These are phyloP conservation scores for Cladophialophora carrionii DNA, from an alignment of 2,329 filamentous ascomycete species.

Conservation along the genomic window DNA sequence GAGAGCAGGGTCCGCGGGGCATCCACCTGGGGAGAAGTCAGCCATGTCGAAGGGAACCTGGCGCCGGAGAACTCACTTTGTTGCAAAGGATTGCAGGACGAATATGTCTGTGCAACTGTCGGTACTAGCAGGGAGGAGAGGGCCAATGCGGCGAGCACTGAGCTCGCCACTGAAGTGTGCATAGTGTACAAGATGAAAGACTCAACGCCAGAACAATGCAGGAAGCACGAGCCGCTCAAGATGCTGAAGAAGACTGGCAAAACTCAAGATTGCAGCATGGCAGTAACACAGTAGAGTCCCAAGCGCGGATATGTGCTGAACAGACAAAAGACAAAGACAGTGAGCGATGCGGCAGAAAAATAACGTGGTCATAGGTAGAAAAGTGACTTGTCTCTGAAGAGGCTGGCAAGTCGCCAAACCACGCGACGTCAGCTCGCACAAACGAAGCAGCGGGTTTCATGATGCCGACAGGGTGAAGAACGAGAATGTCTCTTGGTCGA, in stretches of 20 bases:
- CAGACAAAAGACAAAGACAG: slow-evolving; percentile 3
- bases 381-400: slow-evolving; percentile 15
- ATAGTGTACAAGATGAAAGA: slow-evolving; percentile 28
- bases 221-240: slow-evolving; percentile 14
- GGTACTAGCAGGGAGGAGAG: slow-evolving; percentile 29
- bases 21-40: slow-evolving; percentile 46
- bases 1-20: slow-evolving; percentile 76
- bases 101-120: slow-evolving; percentile 49
- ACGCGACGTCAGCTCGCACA: slow-evolving; percentile 24
- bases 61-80: slow-evolving; percentile 41
- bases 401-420: slow-evolving; percentile 22
- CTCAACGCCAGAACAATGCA: slow-evolving; percentile 34
- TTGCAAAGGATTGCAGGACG: slow-evolving; percentile 49
- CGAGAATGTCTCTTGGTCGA: slow-evolving; percentile 5
- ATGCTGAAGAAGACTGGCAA: slow-evolving; percentile 18
- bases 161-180: slow-evolving; percentile 20
- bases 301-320: slow-evolving; percentile 9
- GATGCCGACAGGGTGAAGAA: slow-evolving; percentile 6
- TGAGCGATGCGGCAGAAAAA: slow-evolving; percentile 15
- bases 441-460: slow-evolving; percentile 8
- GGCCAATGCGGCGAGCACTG: slow-evolving; percentile 27
- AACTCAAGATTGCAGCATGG: slow-evolving; percentile 14
- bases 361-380: slow-evolving; percentile 11
- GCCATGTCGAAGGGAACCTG: background rate
- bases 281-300: slow-evolving; percentile 15